These are phyloP conservation scores for Cichorium intybus DNA, from an alignment of 140 eudicot genomes.

Conservation along the genomic window DNA sequence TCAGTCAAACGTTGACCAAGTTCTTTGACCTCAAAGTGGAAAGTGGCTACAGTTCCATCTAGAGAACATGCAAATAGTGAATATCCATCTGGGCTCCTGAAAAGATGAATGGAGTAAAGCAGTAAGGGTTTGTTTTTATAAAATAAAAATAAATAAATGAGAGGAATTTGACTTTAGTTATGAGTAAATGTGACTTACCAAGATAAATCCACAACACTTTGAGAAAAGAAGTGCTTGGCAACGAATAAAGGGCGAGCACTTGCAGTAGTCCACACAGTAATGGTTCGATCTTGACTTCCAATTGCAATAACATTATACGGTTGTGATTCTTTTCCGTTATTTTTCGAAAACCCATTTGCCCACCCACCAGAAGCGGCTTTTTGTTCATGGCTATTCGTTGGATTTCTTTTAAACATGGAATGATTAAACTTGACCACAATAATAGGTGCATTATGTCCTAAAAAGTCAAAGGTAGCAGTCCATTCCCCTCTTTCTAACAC, in stretches of 20 bases:
- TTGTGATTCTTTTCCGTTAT: slow-evolving; percentile 72
- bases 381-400: slow-evolving; percentile 43
- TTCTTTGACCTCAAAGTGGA: slow-evolving; percentile 81
- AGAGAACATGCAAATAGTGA: slow-evolving; percentile 91
- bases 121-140: not conserved
- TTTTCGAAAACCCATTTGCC: slow-evolving; percentile 72
- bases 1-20: slow-evolving; percentile 75
- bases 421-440: slow-evolving; percentile 93
- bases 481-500: slow-evolving; percentile 98
- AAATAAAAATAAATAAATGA: not conserved
- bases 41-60: slow-evolving; percentile 89
- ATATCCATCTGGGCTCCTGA: slow-evolving; percentile 99
- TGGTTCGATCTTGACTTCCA: slow-evolving; percentile 99
- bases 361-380: slow-evolving; percentile 70
- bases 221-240: slow-evolving; percentile 93
- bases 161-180: not conserved
- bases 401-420: slow-evolving; percentile 76
- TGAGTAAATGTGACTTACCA: slow-evolving; percentile 46
- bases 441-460: slow-evolving; percentile 97
- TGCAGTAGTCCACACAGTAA: slow-evolving; percentile 98
- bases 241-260: slow-evolving; percentile 98
- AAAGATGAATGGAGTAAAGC: not conserved
- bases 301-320: slow-evolving; percentile 95
- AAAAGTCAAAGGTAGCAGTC: slow-evolving; percentile 96
- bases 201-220: slow-evolving; percentile 92